These are phyloP conservation scores for Bacidia gigantensis DNA, from an alignment of 495 filamentous ascomycete genomes.

Conservation along the genomic window DNA sequence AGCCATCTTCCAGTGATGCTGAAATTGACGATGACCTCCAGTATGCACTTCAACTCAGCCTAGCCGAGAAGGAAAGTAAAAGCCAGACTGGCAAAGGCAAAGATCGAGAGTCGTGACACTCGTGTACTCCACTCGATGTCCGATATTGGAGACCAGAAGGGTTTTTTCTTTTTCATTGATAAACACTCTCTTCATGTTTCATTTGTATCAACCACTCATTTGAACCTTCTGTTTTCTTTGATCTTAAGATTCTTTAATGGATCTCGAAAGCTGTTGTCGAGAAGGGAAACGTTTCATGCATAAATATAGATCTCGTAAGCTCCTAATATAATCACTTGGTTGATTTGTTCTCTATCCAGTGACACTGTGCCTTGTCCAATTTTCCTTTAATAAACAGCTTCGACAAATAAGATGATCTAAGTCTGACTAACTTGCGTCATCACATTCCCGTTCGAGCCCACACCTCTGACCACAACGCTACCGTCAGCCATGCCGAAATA, in stretches of 20 bases:
- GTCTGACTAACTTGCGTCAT: neutral
- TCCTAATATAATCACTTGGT: too few species aligned
- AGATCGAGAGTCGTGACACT: slow-evolving; percentile 15
- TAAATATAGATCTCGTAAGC: too few species aligned
- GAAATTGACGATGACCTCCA: slow-evolving; percentile 63
- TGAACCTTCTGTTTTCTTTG: neutral
- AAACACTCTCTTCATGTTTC: neutral
- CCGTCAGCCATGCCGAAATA: slow-evolving; percentile 92
- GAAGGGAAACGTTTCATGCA: too few species aligned
- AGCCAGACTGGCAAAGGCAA: slow-evolving; percentile 33
- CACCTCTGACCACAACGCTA: slow-evolving; percentile 40
- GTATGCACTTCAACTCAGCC: slow-evolving; percentile 69
- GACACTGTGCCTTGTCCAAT: too few species aligned
- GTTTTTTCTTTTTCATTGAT: too few species aligned
- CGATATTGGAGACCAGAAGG: too few species aligned
- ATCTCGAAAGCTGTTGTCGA: too few species aligned
- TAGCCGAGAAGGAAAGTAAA: slow-evolving; percentile 61
- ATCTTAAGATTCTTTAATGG: neutral
- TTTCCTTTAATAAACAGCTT: too few species aligned
- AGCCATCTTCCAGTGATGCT: slow-evolving; percentile 23
- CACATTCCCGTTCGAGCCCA: slow-evolving; percentile 15
- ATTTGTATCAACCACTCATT: neutral
- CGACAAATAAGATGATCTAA: neutral
- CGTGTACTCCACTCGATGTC: too few species aligned
- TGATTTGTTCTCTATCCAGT: too few species aligned